Conservation (phyloP, 2,329 filamentous ascomycete species). For the Fusarium nisikadoi region DNA sequence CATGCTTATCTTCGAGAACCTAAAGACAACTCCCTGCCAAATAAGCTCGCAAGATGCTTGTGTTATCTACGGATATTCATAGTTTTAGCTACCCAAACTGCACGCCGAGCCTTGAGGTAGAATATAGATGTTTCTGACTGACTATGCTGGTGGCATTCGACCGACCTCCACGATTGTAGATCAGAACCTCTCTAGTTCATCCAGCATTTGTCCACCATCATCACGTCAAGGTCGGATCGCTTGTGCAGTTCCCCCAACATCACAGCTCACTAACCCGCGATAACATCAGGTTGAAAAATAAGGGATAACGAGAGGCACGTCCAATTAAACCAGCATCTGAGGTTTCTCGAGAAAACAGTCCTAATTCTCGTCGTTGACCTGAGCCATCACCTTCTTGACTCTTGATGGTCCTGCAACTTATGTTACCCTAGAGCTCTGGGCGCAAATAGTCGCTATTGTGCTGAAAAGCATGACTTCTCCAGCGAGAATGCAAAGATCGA, state of each 20-base stretch:
- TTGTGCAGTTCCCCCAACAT: no score
- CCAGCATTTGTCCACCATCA: no score
- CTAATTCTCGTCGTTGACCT: no score
- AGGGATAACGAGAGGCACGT: no score
- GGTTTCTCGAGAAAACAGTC: no score
- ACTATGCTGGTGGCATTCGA: background rate
- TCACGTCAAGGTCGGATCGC: no score
- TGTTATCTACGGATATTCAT: background rate
- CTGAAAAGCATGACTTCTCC: background rate
- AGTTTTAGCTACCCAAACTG: background rate
- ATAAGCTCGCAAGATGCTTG: background rate
- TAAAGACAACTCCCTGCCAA: background rate
- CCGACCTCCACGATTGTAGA: no score
- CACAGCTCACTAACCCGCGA: no score
- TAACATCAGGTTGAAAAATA: no score
- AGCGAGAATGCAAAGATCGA: background rate
- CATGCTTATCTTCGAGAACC: background rate
- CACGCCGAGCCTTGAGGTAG: fast-evolving
- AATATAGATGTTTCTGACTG: no score
- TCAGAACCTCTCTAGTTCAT: fast-evolving
- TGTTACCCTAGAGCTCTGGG: background rate
- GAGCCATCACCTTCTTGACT: no score
- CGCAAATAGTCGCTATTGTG: background rate
- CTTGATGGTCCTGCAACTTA: background rate
- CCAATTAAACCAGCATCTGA: no score